Percentiles rank a stretch among this genome's conserved stretches.
Evolutionary conservation across 805 yeast genomes (phyloP).

Genomic region (Clavispora carvajalis): DNA sequence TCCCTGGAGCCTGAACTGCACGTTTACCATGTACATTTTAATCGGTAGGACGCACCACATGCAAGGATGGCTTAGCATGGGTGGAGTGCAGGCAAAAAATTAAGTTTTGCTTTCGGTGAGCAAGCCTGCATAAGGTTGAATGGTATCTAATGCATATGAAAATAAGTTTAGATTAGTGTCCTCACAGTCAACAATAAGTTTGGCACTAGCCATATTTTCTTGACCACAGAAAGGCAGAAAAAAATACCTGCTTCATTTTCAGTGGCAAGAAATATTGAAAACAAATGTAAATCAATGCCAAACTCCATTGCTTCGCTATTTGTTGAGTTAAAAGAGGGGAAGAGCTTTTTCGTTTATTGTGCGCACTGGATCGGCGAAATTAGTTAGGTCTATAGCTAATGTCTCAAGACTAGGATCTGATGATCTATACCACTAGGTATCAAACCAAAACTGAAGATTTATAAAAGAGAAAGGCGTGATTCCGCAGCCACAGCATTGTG

Average conservation of each 20-base stretch:
- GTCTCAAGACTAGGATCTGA: neutral
- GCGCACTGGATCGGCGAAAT: no score
- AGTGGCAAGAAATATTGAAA: no score
- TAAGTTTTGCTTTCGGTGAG: neutral
- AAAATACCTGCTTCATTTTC: no score
- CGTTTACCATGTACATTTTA: neutral
- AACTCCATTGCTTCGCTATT: no score
- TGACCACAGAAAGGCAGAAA: neutral
- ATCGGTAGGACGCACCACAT: no score
- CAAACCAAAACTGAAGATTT: neutral
- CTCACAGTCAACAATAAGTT: neutral
- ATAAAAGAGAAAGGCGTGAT: neutral
- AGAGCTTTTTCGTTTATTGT: no score
- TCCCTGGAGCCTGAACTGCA: no score
- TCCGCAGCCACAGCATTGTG: neutral
- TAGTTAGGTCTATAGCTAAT: no score
- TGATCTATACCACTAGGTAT: neutral
- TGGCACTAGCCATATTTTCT: neutral
- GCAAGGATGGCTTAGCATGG: neutral
- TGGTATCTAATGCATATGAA: neutral
- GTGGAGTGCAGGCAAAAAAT: neutral
- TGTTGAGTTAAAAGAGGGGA: no score
- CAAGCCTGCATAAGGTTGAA: neutral
- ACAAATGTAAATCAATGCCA: no score
- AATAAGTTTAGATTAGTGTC: neutral